phyloP scores from a whole-genome alignment of 2,329 filamentous ascomycete genomes.

The Talaromyces sp. region DNA sequence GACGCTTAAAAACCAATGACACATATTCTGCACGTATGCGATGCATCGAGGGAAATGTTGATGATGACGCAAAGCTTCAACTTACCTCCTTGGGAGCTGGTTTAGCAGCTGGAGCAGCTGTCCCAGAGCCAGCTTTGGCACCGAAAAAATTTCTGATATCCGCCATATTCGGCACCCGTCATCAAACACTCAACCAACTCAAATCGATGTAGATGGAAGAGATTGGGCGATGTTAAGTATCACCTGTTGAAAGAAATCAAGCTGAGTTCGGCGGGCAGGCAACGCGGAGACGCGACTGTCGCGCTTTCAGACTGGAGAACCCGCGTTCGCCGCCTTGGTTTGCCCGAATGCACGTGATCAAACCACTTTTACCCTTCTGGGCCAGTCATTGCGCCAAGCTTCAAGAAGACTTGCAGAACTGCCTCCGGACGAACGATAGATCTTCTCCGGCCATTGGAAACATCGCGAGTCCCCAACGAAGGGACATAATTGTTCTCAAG shows the following conservation, averaged over 20 bases:
- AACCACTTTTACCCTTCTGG: slow-evolving; percentile 15
- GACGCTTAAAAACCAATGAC: not conserved
- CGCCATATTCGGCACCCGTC: slow-evolving; percentile 55
- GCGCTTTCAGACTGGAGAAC: not conserved
- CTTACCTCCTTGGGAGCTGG: slow-evolving; percentile 41
- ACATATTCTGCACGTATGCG: not conserved
- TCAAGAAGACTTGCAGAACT: not conserved
- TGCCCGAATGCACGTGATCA: slow-evolving; percentile 11
- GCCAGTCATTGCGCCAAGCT: not conserved
- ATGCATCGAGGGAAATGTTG: not conserved
- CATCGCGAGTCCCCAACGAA: not conserved
- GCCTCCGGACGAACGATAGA: slow-evolving; percentile 2
- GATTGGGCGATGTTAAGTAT: not conserved
- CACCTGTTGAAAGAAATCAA: slow-evolving; percentile 1
- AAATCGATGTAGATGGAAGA: not conserved
- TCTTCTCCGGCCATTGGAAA: not conserved
- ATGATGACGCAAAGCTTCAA: slow-evolving; percentile 18
- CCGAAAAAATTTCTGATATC: slow-evolving; percentile 93
- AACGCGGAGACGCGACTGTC: slow-evolving; percentile 23
- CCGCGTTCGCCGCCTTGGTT: slow-evolving; percentile 2
- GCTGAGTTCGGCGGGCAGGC: not conserved
- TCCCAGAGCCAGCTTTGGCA: slow-evolving; percentile 60
- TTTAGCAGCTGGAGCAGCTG: slow-evolving; percentile 41
- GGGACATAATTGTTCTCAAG: slow-evolving; percentile 16
- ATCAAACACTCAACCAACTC: not conserved